Base-by-base conservation (phyloP, 2,329 filamentous ascomycete species). In the Sclerotinia spermophila region DNA sequence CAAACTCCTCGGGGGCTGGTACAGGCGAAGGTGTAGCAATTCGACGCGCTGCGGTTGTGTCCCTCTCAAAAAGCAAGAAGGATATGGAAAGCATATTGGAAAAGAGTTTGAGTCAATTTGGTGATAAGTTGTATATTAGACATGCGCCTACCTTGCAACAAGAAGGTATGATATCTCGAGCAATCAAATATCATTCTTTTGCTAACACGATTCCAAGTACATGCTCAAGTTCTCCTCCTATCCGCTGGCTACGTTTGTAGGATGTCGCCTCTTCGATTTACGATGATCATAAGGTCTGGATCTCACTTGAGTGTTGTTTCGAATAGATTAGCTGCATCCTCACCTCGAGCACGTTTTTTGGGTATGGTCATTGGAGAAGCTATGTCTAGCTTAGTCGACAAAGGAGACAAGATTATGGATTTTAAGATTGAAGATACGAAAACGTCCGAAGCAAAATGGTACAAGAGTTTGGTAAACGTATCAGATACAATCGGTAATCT, bases 321-420 rank as follows among this genome's bases (percentile, higher is more conserved):
- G 0, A 97, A 96, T 78, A 88, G 94, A 35, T 87, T 99, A 10
- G 88, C 89, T 19, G 87, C 93, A 24, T 90, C 93, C 5, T 94
- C 96, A 55, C 83, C 84, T 10, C 86, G 90, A 74, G 90, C 92
- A 24, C 88, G 94, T 27, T 92, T 97, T 75, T 84, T 99, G 0
- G 96, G 96, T 0, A 96, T 99, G 89, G 84, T 92, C 2, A 89
- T 97, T 44, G 96, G 93, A 6, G 93, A 93, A 74, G 88, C 90
- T 0, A 80, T 91, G 0, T 90, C 89, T 1, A 79, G 82, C 2
- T 80, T 79, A 2, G 82, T 87, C 5, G 86, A 90, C 70, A 91
- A 92, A 75, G 86, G 85, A 38, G 90, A 90, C 13, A 90, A 90
- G 71, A 88, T 85, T 69, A 89, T 99, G 78, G 89, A 92, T 72